These are phyloP conservation scores for Colletotrichum lini DNA, from an alignment of 2,329 filamentous ascomycete species.

Conservation along the genomic window DNA sequence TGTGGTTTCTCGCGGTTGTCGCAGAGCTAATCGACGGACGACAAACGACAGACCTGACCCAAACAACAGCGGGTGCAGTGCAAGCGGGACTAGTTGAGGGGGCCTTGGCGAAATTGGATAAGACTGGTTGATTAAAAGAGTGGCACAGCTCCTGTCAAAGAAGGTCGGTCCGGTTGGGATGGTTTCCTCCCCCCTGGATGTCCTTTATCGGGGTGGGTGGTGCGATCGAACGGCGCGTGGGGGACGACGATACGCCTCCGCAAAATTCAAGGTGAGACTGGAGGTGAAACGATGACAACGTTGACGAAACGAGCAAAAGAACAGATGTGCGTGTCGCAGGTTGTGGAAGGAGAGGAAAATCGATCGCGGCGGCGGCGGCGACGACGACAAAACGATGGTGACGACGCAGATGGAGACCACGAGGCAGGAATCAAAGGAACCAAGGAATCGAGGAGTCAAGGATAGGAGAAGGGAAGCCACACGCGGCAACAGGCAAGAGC, in stretches of 20 bases:
- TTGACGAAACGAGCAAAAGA: slow-evolving; percentile 12
- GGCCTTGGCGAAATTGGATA: slow-evolving; percentile 39
- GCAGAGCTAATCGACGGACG: slow-evolving; percentile 13
- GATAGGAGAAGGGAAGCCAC: not conserved
- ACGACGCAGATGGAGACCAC: slow-evolving; percentile 7
- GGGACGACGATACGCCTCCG: not conserved
- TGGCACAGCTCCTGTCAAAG: slow-evolving; percentile 56
- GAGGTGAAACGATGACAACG: slow-evolving; percentile 29
- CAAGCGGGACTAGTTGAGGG: slow-evolving; percentile 25
- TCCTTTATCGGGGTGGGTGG: slow-evolving; percentile 40
- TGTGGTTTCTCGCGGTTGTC: slow-evolving; percentile 6
- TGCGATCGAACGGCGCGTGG: slow-evolving; percentile 3
- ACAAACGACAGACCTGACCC: slow-evolving; percentile 8
- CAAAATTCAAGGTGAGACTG: slow-evolving; percentile 1
- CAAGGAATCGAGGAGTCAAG: not conserved
- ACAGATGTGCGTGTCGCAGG: not conserved
- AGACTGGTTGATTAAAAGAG: slow-evolving; percentile 46
- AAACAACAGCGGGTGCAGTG: slow-evolving; percentile 19
- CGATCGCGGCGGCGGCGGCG: not conserved
- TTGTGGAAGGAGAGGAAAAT: slow-evolving; percentile 7
- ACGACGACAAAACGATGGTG: not conserved
- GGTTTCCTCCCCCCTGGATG: not conserved
- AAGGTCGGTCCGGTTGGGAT: slow-evolving; percentile 44
- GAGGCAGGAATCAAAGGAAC: not conserved
- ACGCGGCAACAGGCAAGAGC: slow-evolving; percentile 1